Base-by-base conservation (phyloP, 345 rosid genomes). In the Clausena lansium region DNA sequence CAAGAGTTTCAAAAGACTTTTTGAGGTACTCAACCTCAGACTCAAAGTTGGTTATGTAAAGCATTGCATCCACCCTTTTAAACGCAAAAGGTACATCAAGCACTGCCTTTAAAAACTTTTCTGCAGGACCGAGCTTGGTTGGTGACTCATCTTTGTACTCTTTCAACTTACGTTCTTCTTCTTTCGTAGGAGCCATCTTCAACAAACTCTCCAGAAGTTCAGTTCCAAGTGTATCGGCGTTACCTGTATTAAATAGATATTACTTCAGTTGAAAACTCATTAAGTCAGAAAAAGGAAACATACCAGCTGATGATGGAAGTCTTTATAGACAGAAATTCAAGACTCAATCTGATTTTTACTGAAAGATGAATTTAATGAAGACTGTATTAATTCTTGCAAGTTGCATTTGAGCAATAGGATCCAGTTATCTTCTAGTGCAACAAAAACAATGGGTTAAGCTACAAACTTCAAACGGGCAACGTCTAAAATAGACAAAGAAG, bases 11-110 rank as follows among this genome's bases (percentile, higher is more conserved):
- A 47, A 92, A 94, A 35, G 98, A 91, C 75, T 77, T 92, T 77
- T 89, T 91, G 80, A 96, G 88, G 81, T 92, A 92, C 38, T 94
- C 99, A 80, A 92, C 86, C 84, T 96, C 99, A 1, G 98, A 88
- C 35, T 94, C 94, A 64, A 96, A 96, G 86, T 94, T 94, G 76
- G 97, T 87, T 22, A 92, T 83, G 65, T 94, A 96, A 76, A 96
- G 97, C 98, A 96, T 85, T 45, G 93, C 94, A 28, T 88, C 92
- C 36, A 88, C 93, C 83, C 99, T 87, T 84, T 85, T 88, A 75
- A 94, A 96, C 35, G 99, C 99, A 74, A 88, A 92, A n/a, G 99
- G 99, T 30, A 96, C 89, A 83, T 94, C 98, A 69, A 96, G 87
- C 76, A 96, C 88, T 62, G 95, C 85, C 86, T 88, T 96, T 32